Conservation (phyloP, 768 basidiomycete species). For the Rhizopogon roseolus region DNA sequence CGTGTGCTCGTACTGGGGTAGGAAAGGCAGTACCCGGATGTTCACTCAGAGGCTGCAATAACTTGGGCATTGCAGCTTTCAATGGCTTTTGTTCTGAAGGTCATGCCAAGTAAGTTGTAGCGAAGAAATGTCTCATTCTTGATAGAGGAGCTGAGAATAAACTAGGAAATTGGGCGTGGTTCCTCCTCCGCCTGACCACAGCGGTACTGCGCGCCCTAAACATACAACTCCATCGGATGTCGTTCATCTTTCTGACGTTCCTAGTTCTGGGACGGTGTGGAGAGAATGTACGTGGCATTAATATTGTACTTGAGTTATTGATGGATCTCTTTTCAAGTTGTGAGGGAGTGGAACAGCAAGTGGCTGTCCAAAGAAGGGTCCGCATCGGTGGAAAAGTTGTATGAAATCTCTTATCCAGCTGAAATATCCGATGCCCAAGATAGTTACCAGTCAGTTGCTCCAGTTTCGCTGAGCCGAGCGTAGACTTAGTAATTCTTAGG, state of each 20-base stretch:
- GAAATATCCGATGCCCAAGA: constrained; percentile 35
- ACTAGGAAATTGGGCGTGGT: background rate
- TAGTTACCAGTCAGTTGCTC: constrained; percentile 37
- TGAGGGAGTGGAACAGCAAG: background rate
- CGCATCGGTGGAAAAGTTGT: constrained; percentile 48
- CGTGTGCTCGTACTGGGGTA: constrained; percentile 47
- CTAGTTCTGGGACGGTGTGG: constrained; percentile 40
- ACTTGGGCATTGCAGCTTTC: constrained; percentile 44
- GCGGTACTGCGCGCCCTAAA: background rate
- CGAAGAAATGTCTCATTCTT: background rate
- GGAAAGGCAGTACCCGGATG: constrained; percentile 38
- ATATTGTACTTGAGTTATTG: constrained; percentile 11
- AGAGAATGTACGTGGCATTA: constrained; percentile 42
- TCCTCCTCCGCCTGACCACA: background rate
- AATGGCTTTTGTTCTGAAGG: constrained; percentile 54
- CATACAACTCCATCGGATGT: constrained; percentile 20
- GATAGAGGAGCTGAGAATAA: background rate
- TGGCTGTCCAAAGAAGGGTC: background rate
- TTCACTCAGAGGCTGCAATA: constrained; percentile 46
- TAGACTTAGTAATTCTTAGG: constrained; percentile 5
- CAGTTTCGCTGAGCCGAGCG: constrained; percentile 3
- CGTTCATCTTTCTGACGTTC: constrained; percentile 45
- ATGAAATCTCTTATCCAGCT: constrained; percentile 39
- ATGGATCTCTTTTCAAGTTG: constrained; percentile 4
- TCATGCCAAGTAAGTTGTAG: constrained; percentile 46